Percentiles rank a stretch among this genome's conserved stretches.
phyloP scores from a whole-genome alignment of 495 filamentous ascomycete genomes.

The Clavariopsis aquatica region DNA sequence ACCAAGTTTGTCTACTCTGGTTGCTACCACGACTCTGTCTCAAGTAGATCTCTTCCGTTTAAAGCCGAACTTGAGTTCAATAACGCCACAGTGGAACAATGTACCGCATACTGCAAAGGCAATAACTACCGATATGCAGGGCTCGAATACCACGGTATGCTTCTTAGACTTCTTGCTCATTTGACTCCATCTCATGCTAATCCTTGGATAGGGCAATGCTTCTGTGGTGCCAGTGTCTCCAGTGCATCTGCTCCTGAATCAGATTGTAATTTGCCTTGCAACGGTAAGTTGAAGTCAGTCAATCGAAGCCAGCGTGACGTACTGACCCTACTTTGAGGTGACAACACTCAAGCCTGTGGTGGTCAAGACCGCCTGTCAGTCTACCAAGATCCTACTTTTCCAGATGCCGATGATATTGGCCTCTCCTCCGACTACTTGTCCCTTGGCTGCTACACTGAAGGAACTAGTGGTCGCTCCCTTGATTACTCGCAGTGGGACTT shows the following conservation, averaged over 20 bases:
- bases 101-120: slow-evolving; percentile 56
- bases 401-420: slow-evolving; percentile 44
- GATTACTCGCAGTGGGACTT: slow-evolving; percentile 48
- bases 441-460: slow-evolving; percentile 61
- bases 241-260: slow-evolving; percentile 39
- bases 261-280: slow-evolving; percentile 52
- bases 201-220: slow-evolving; percentile 47
- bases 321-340: slow-evolving; percentile 9
- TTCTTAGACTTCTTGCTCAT: background rate
- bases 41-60: slow-evolving; percentile 47
- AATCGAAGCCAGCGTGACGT: background rate
- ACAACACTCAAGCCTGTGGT: slow-evolving; percentile 52
- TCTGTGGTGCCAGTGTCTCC: slow-evolving; percentile 52
- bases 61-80: slow-evolving; percentile 43
- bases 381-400: slow-evolving; percentile 57
- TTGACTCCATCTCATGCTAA: background rate
- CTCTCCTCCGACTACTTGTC: slow-evolving; percentile 50
- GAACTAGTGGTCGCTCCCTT: slow-evolving; percentile 53
- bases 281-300: slow-evolving; percentile 33
- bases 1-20: slow-evolving; percentile 55
- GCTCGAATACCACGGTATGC: slow-evolving; percentile 53
- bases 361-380: slow-evolving; percentile 51
- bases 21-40: slow-evolving; percentile 48
- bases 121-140: slow-evolving; percentile 59
- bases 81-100: slow-evolving; percentile 55